Percentiles rank a stretch among this genome's conserved stretches.
Conservation (phyloP, 345 rosid genomes). For the Citropsis articulata region DNA sequence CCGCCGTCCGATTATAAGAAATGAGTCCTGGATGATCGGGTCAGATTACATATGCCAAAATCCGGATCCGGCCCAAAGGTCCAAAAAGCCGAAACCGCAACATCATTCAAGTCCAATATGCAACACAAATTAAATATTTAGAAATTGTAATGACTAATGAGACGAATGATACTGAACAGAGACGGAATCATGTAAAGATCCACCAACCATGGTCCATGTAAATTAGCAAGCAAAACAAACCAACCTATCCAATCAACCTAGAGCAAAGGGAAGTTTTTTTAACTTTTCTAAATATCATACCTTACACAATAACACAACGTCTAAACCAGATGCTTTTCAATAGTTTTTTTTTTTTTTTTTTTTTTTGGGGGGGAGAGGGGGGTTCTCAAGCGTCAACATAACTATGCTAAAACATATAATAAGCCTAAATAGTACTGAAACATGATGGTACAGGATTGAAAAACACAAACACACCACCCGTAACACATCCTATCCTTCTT, state of each 20-base stretch:
- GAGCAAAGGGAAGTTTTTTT: neutral
- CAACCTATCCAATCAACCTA: neutral
- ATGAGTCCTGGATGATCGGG: neutral
- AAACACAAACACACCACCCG: constrained; percentile 21
- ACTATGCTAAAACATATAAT: constrained; percentile 6
- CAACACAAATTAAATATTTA: no score
- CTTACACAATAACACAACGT: constrained; percentile 30
- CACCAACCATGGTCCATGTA: neutral
- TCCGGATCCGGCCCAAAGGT: neutral
- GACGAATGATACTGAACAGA: neutral
- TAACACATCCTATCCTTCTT: constrained; percentile 26
- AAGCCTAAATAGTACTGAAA: constrained; percentile 20
- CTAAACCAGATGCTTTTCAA: constrained; percentile 16
- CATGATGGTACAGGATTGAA: constrained; percentile 25
- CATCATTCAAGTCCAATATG: no score
- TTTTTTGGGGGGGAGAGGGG: no score
- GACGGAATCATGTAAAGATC: neutral
- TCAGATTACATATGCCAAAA: neutral
- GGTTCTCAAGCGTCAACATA: neutral
- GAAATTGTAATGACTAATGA: neutral
- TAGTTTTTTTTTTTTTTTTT: neutral
- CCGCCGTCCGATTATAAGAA: neutral
- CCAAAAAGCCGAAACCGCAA: neutral
- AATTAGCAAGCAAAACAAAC: neutral
- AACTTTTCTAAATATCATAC: constrained; percentile 17